Percentiles rank a stretch among this genome's conserved stretches.
These are phyloP conservation scores for Saccharomycopsis synnaedendra DNA, from an alignment of 805 yeast species.

Conservation along the genomic window DNA sequence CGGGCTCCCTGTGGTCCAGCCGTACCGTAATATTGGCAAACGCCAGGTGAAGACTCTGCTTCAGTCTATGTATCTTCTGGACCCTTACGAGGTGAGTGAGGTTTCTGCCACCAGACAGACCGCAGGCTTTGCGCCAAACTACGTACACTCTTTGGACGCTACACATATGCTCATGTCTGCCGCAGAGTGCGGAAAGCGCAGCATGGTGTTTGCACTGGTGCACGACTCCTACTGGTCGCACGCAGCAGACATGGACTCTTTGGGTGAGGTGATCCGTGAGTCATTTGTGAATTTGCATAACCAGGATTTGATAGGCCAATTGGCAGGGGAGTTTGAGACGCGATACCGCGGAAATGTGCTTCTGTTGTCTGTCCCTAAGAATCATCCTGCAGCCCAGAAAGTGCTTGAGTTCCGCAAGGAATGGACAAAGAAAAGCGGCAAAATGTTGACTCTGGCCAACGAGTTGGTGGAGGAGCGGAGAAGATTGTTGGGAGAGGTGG, in stretches of 20 bases:
- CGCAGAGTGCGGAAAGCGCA: conserved; percentile 51
- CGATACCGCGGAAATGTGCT: conserved; percentile 68
- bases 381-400: conserved; percentile 37
- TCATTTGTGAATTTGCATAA: conserved; percentile 72
- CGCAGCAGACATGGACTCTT: conserved; percentile 65
- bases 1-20: conserved; percentile 94
- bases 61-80: conserved; percentile 78
- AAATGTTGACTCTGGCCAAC: conserved; percentile 52
- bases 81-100: conserved; percentile 74
- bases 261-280: conserved; percentile 64
- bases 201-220: conserved; percentile 79
- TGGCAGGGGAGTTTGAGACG: conserved; percentile 68
- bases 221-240: conserved; percentile 99
- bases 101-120: conserved; percentile 86
- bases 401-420: conserved; percentile 36
- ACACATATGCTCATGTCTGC: conserved; percentile 94
- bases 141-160: conserved; percentile 90
- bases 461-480: conserved; percentile 62
- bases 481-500: conserved; percentile 44
- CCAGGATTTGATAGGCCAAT: conserved; percentile 55
- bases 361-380: conserved; percentile 41
- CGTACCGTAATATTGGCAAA: conserved; percentile 63
- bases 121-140: conserved; percentile 93
- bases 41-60: conserved; percentile 68
- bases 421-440: conserved; percentile 37